Conservation (phyloP, 1,284 basidiomycete species). For the Apiotrichum sp. region DNA sequence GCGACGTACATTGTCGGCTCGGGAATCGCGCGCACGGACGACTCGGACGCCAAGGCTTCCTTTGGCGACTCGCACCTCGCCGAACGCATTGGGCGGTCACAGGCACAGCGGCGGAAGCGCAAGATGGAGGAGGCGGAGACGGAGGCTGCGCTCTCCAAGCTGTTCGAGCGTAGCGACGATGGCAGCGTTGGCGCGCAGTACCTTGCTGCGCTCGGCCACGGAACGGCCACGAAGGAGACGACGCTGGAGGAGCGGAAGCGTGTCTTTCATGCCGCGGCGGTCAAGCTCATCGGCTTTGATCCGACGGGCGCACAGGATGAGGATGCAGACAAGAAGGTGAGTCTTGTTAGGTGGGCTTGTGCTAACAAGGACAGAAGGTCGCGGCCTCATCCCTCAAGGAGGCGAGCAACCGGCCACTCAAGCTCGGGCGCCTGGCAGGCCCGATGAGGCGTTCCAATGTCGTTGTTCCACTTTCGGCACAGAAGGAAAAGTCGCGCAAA, state of each 20-base stretch:
- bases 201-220: constrained; percentile 51
- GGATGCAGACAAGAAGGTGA: constrained; percentile 23
- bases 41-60: constrained; percentile 6
- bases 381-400: constrained; percentile 16
- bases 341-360: background rate
- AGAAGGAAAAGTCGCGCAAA: too few relatives aligned
- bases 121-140: constrained; percentile 56
- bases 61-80: constrained; percentile 51
- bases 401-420: constrained; percentile 4
- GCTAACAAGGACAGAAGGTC: constrained; percentile 10
- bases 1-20: constrained; percentile 78
- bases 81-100: constrained; percentile 65
- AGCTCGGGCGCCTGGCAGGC: background rate
- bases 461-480: background rate
- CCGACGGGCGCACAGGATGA: constrained; percentile 22
- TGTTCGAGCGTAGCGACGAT: constrained; percentile 49
- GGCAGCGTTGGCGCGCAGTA: constrained; percentile 37
- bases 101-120: constrained; percentile 57
- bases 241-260: constrained; percentile 28
- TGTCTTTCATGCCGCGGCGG: constrained; percentile 38
- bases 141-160: constrained; percentile 56
- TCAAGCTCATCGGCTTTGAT: constrained; percentile 45
- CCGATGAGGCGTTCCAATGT: constrained; percentile 7
- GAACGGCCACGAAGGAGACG: constrained; percentile 27
- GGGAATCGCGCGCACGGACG: constrained; percentile 49